A percentile compares a stretch with the other conserved stretches of the same genome.
Conservation (phyloP, 2,329 filamentous ascomycete species). For the Colletotrichum sidae region DNA sequence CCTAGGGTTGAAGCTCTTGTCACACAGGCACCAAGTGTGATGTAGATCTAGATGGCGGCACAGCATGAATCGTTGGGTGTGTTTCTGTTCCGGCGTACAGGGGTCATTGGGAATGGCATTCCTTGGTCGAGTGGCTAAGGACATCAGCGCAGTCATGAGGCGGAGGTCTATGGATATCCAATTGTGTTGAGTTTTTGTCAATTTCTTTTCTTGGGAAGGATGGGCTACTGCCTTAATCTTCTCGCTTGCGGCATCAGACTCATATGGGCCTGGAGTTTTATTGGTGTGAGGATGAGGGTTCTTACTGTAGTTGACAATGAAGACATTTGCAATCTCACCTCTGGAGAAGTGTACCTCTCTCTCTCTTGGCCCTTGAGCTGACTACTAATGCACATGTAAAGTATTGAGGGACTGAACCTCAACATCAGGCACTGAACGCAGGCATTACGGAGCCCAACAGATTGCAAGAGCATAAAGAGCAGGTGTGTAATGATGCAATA, state of each 20-base stretch:
- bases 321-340: conserved; percentile 7
- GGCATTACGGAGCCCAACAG: too few species aligned
- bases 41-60: conserved; percentile 19
- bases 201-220: conserved; percentile 20
- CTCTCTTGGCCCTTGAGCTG: too few species aligned
- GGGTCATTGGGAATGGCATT: conserved; percentile 34
- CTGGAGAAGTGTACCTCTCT: too few species aligned
- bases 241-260: conserved; percentile 26
- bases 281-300: conserved; percentile 23
- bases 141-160: conserved; percentile 32
- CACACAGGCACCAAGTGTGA: background rate
- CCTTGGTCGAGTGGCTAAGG: conserved; percentile 31
- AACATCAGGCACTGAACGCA: too few species aligned
- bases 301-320: conserved; percentile 24
- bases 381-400: too few species aligned
- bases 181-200: conserved; percentile 28
- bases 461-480: too few species aligned
- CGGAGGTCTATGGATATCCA: conserved; percentile 35
- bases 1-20: background rate
- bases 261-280: conserved; percentile 35
- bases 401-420: too few species aligned
- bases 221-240: conserved; percentile 25
- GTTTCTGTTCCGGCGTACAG: conserved; percentile 20
- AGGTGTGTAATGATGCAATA: too few species aligned
- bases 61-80: conserved; percentile 13